Base-by-base conservation (phyloP, 345 rosid species). In the Passiflora organensis region DNA sequence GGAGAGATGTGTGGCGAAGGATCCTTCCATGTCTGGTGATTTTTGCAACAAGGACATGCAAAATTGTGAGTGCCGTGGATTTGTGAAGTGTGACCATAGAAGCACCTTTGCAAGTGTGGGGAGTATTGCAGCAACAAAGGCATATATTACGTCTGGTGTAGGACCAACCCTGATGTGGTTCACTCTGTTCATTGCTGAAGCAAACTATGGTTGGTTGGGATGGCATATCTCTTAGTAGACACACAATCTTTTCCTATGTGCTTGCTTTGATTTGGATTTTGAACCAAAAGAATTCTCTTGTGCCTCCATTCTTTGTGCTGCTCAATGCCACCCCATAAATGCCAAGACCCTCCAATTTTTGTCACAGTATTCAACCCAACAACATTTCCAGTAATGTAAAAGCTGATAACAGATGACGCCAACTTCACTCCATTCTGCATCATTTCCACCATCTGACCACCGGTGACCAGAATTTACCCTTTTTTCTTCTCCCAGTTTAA, bases 401-500 rank as follows among this genome's bases (percentile, higher is more conserved):
- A 45, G 32, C 16, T 25, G 6, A 48, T 28, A n/a, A n/a, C n/a
- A n/a, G 41, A 43, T 60, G 66, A 55, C 65, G 58, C 43, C 44
- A 37, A 8, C 38, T 59, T 49, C 51, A 44, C 63, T 21, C 58
- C 2, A 17, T 43, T 56, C 50, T 43, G 25, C 42, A 42, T 28
- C 51, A 23, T 23, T 6, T 28, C 34, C 34, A 3, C 34, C 8
- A 28, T 28, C 34, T 28, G 34, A n/a, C n/a, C 34, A 28, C 8
- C 8, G 34, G 34, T 28, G 34, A 28, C 34, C 8, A 28, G 5
- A 2, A 28, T 28, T 28, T 28, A 28, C 8, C 3, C 34, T 8
- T 8, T 28, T 28, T 28, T 28, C 34, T 8, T 28, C 34, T 0
- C n/a, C n/a, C n/a, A n/a, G n/a, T n/a, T n/a, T n/a, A n/a, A n/a